A percentile compares a stretch with the other conserved stretches of the same genome.
Evolutionary conservation across 2,329 filamentous ascomycete genomes (phyloP).

Genomic region (Phialophora chinensis): DNA sequence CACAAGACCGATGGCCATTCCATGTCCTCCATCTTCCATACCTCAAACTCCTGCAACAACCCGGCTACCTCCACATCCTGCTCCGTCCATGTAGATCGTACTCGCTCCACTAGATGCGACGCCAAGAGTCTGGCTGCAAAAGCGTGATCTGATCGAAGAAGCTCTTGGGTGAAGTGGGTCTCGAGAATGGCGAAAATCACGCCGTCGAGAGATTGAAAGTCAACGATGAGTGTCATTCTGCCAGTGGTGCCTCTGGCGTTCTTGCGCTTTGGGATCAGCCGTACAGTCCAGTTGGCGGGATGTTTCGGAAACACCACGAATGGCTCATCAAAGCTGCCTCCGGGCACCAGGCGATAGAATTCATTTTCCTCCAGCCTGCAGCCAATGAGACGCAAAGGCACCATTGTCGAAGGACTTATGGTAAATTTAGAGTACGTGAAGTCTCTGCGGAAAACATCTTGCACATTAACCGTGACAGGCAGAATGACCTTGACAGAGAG

Average conservation of each 20-base stretch:
- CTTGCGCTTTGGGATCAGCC: conserved; percentile 24
- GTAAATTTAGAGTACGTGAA: conserved; percentile 88
- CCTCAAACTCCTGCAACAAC: conserved; percentile 59
- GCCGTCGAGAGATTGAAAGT: conserved; percentile 78
- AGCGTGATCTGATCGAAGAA: conserved; percentile 56
- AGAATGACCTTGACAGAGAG: conserved; percentile 73
- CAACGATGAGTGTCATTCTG: conserved; percentile 64
- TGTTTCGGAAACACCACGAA: conserved; percentile 78
- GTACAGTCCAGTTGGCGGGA: conserved; percentile 64
- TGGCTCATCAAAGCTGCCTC: conserved; percentile 50
- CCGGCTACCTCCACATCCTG: conserved; percentile 61
- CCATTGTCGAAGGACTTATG: conserved; percentile 77
- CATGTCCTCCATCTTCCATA: conserved; percentile 58
- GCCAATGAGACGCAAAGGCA: conserved; percentile 75
- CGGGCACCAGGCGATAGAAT: conserved; percentile 62
- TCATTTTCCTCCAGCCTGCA: conserved; percentile 74
- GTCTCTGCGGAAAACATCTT: conserved; percentile 88
- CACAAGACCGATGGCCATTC: conserved; percentile 61
- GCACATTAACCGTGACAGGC: conserved; percentile 91
- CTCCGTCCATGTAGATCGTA: conserved; percentile 54
- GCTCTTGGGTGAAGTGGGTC: conserved; percentile 52
- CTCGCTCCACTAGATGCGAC: conserved; percentile 55
- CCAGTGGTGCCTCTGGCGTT: conserved; percentile 6
- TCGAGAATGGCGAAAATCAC: conserved; percentile 64
- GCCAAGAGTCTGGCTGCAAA: conserved; percentile 58